A percentile compares a stretch with the other conserved stretches of the same genome.
Conservation (phyloP, 352 stramenopile species). For the Phytophthora cryptogea region DNA sequence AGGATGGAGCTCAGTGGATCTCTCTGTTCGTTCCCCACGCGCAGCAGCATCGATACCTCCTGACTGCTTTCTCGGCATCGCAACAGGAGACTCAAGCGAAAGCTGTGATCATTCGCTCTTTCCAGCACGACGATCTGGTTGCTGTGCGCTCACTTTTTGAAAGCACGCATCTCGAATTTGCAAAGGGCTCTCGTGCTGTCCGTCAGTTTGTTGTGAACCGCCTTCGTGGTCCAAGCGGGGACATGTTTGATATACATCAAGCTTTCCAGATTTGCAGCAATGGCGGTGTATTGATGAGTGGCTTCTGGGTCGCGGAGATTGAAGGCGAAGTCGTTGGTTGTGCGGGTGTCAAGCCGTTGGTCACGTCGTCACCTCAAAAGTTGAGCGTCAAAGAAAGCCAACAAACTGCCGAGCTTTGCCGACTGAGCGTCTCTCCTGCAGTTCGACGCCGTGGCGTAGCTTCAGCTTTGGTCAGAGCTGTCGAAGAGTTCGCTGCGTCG, state of each 20-base stretch:
- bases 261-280: conserved; percentile 39
- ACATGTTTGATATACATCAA: conserved; percentile 56
- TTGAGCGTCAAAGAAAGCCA: neutral
- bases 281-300: conserved; percentile 13
- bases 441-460: conserved; percentile 54
- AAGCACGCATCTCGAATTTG: conserved; percentile 60
- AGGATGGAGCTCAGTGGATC: conserved; percentile 33
- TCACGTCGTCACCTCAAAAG: neutral
- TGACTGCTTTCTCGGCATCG: conserved; percentile 19
- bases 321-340: conserved; percentile 51
- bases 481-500: conserved; percentile 44
- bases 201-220: conserved; percentile 70
- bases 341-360: conserved; percentile 55
- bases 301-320: conserved; percentile 71
- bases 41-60: conserved; percentile 25
- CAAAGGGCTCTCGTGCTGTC: conserved; percentile 55
- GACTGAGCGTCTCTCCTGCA: conserved; percentile 51
- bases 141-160: conserved; percentile 64
- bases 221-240: conserved; percentile 42
- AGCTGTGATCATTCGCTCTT: conserved; percentile 50
- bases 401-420: conserved; percentile 54
- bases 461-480: conserved; percentile 42
- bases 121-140: conserved; percentile 46
- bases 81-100: neutral
- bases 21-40: conserved; percentile 15